Base-by-base conservation (phyloP, 176 grass and related monocot genomes). In the Ampelocalamus luodianensis region DNA sequence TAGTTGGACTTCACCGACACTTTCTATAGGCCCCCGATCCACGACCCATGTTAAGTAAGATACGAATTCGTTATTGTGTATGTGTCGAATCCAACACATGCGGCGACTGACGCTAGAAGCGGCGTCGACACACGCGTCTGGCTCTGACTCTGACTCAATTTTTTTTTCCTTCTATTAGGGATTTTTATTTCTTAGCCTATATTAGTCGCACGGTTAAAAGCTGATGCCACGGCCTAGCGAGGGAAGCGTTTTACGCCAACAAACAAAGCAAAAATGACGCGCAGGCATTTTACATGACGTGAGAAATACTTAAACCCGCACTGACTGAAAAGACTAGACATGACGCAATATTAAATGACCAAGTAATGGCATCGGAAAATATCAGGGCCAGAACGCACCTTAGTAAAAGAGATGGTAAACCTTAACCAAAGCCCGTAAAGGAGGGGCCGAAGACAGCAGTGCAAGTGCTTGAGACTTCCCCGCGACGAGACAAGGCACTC, bases 361-460 rank as follows among this genome's bases (percentile, higher is more conserved):
- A 22, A 79, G 22, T 68, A 37, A 18, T 20, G 56, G 85, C 56
- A 17, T 14, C 16, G 56, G 63, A 73, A 80, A 82, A 81, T 82
- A 45, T 68, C 59, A 59, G 39, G 16, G 11, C 56, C 60, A 38
- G 71, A 42, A n/a, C n/a, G 70, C 6, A 20, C 1, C 11, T 29
- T 29, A 24, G 2, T 49, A 29, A 17, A 23, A 23, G 20, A 54
- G 51, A 20, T 2, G 51, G 51, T 54, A 20, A 54, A 20, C 14
- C 16, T 18, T 18, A 53, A 53, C 4, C 14, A 53, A 13, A 27
- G 11, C 0, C 23, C 59, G 1, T 26, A 65, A 34, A 6, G 4
- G 60, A 32, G 24, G 18, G 20, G 23, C 1, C 7, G 49, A 23
- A 12, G 26, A 29, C 29, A 0, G 61, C 27, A 23, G 18, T 10